phyloP scores from a whole-genome alignment of 2,329 filamentous ascomycete genomes.

The Talaromyces rugulosus region DNA sequence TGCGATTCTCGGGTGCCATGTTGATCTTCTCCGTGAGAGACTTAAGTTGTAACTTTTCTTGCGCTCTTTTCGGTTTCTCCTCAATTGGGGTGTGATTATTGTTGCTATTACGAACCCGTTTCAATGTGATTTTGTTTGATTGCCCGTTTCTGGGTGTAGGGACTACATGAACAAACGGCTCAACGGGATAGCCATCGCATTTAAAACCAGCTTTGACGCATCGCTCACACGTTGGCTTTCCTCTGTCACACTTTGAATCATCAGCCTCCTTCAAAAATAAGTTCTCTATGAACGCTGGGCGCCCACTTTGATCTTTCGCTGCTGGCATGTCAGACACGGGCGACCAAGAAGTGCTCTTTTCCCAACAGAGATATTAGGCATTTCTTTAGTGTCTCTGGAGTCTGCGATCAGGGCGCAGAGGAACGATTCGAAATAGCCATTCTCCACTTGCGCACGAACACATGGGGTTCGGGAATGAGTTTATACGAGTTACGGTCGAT shows the following conservation, averaged over 20 bases:
- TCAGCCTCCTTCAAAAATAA: not conserved
- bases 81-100: not conserved
- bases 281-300: not conserved
- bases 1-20: conserved; percentile 10
- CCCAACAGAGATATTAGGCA: conserved; percentile 12
- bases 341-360: conserved; percentile 9
- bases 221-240: conserved; percentile 10
- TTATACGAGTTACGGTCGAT: not conserved
- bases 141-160: conserved; percentile 1
- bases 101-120: not conserved
- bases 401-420: not conserved
- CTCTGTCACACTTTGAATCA: conserved; percentile 10
- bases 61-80: not conserved
- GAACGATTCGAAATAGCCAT: not conserved
- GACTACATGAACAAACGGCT: conserved; percentile 12
- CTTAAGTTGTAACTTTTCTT: no score
- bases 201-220: conserved; percentile 9
- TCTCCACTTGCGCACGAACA: not conserved
- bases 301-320: conserved; percentile 12
- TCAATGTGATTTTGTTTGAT: conserved; percentile 5
- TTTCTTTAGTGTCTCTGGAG: not conserved
- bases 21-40: not conserved
- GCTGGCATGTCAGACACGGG: conserved; percentile 12
- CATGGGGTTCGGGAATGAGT: not conserved
- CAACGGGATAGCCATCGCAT: conserved; percentile 9